Evolutionary conservation across 495 filamentous ascomycete genomes (phyloP).

Genomic region (Astrothelium macrocarpum): DNA sequence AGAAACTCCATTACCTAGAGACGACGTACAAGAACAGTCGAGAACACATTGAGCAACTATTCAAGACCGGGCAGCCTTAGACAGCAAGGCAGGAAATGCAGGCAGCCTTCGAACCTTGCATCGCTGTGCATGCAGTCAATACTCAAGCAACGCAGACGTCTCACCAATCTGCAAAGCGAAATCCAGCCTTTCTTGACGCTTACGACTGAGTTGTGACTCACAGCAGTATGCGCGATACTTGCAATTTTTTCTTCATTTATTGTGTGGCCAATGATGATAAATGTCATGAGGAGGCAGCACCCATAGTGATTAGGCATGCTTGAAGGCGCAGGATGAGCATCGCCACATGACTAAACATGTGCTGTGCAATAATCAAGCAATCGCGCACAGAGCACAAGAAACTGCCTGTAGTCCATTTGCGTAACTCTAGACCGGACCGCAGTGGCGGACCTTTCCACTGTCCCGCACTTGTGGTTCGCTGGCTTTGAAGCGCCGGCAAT

Average conservation of each 20-base stretch:
- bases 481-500: neutral
- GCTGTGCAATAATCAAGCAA: neutral
- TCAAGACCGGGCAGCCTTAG: constrained; percentile 33
- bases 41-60: constrained; percentile 78
- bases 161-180: neutral
- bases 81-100: neutral
- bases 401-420: neutral
- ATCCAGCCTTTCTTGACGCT: neutral
- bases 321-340: neutral
- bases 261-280: neutral
- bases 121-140: neutral
- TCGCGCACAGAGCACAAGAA: neutral
- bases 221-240: neutral
- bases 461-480: neutral
- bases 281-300: neutral
- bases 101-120: neutral
- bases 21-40: constrained; percentile 88
- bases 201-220: neutral
- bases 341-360: neutral
- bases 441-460: neutral
- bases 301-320: neutral
- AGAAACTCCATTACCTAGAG: constrained; percentile 89
- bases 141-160: neutral
- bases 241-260: neutral
- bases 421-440: neutral